Evolutionary conservation across 345 rosid species (phyloP).

Genomic region (Brassica carinata): DNA sequence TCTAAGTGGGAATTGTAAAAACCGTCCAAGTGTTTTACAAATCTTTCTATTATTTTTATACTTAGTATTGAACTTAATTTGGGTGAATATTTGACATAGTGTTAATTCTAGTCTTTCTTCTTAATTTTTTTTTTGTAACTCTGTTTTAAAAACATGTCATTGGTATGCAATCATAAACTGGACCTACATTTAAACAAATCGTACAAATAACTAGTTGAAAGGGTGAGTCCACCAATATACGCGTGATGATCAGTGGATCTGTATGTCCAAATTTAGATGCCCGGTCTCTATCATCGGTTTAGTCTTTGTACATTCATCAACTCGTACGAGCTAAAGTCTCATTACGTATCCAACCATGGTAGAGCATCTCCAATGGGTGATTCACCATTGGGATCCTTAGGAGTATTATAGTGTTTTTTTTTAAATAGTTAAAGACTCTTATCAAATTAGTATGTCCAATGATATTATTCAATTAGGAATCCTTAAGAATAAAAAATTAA

Average conservation of each 20-base stretch:
- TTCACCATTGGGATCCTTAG: too few relatives aligned
- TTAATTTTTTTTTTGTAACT: not conserved
- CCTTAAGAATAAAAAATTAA: too few relatives aligned
- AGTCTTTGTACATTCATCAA: not conserved
- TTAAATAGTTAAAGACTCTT: too few relatives aligned
- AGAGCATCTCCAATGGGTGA: too few relatives aligned
- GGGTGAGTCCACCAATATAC: not conserved
- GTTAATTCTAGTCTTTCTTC: too few relatives aligned
- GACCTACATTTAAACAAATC: not conserved
- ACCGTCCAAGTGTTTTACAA: not conserved
- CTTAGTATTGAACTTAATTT: not conserved
- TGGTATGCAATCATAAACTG: too few relatives aligned
- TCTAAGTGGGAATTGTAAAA: not conserved
- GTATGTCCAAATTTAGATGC: slow-evolving; percentile 1
- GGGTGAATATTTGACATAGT: not conserved
- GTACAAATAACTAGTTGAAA: not conserved
- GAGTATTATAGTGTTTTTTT: too few relatives aligned
- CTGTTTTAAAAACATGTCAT: not conserved
- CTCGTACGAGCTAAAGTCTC: slow-evolving; percentile 20
- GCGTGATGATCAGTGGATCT: slow-evolving; percentile 12
- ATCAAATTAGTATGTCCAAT: too few relatives aligned
- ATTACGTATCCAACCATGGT: slow-evolving; percentile 12
- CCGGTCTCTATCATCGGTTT: not conserved
- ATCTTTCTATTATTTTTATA: not conserved
- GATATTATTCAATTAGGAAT: too few relatives aligned